A percentile compares a stretch with the other conserved stretches of the same genome.
phyloP scores from a whole-genome alignment of 495 filamentous ascomycete genomes.

The Penicillium lagena region DNA sequence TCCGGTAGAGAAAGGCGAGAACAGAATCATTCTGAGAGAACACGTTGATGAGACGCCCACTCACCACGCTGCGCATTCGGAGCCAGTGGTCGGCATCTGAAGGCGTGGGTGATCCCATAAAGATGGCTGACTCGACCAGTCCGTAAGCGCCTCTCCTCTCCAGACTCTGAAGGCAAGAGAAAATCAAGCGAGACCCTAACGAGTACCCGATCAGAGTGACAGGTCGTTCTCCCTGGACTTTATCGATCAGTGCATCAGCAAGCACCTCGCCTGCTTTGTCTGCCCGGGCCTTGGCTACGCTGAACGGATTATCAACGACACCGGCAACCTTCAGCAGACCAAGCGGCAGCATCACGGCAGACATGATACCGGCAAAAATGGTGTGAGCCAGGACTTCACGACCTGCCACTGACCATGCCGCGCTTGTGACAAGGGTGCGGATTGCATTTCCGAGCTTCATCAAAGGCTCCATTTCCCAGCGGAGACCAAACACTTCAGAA shows the following conservation, averaged over 20 bases:
- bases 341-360: slow-evolving; percentile 69
- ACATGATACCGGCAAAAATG: slow-evolving; percentile 65
- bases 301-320: slow-evolving; percentile 88
- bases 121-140: slow-evolving; percentile 72
- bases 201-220: slow-evolving; percentile 87
- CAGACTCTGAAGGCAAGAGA: slow-evolving; percentile 68
- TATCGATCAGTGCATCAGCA: slow-evolving; percentile 83
- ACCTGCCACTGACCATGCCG: slow-evolving; percentile 72
- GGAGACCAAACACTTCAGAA: slow-evolving; percentile 75
- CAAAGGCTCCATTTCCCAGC: slow-evolving; percentile 76
- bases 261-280: slow-evolving; percentile 85
- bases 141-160: slow-evolving; percentile 78
- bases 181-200: slow-evolving; percentile 85
- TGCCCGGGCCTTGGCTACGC: slow-evolving; percentile 67
- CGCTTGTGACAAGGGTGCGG: slow-evolving; percentile 63
- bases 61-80: slow-evolving; percentile 63
- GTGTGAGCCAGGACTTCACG: slow-evolving; percentile 71
- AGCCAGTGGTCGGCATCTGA: slow-evolving; percentile 59
- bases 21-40: slow-evolving; percentile 73
- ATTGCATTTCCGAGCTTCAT: slow-evolving; percentile 72
- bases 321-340: slow-evolving; percentile 71
- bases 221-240: slow-evolving; percentile 80
- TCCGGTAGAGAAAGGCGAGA: slow-evolving; percentile 71
- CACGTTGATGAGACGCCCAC: slow-evolving; percentile 69
- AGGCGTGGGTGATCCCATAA: slow-evolving; percentile 80